Conservation (phyloP, 371 early-diverging fungal genomes). For the Rhizopus microsporus region DNA sequence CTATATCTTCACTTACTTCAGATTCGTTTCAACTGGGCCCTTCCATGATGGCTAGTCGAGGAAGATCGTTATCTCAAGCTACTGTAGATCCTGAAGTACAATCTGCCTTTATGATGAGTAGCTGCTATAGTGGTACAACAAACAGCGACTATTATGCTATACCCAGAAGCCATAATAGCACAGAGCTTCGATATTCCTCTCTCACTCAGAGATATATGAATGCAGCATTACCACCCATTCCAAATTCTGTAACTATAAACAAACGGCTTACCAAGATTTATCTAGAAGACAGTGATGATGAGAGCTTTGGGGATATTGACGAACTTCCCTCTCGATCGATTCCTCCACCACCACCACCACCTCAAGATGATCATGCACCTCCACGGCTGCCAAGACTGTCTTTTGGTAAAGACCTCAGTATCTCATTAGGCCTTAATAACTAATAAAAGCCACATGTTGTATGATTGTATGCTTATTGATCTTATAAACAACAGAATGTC, state of each 20-base stretch:
- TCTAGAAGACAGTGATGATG: conserved; percentile 31
- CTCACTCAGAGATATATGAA: conserved; percentile 20
- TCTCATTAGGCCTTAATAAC: conserved; percentile 20
- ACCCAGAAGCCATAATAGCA: conserved; percentile 2
- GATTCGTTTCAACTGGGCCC: conserved; percentile 16
- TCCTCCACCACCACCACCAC: conserved; percentile 18
- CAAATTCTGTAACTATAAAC: conserved; percentile 14
- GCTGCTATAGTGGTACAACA: conserved; percentile 5
- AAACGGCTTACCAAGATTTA: conserved; percentile 26
- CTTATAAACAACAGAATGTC: too few relatives aligned
- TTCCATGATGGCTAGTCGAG: conserved; percentile 10
- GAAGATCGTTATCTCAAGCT: conserved; percentile 6
- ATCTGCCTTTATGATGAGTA: conserved; percentile 13
- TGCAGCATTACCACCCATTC: conserved; percentile 37
- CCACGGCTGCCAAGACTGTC: conserved; percentile 29
- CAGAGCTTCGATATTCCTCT: conserved; percentile 6
- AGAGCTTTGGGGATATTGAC: conserved; percentile 3
- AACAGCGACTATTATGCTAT: neutral
- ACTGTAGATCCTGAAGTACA: conserved; percentile 22
- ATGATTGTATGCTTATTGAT: neutral
- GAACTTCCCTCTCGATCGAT: conserved; percentile 3
- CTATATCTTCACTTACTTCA: conserved; percentile 30
- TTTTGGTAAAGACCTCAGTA: conserved; percentile 29
- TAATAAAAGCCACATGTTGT: neutral
- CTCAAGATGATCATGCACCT: conserved; percentile 14